Conservation (phyloP, 305 asterid genomes). For the Euphrasia arctica region DNA sequence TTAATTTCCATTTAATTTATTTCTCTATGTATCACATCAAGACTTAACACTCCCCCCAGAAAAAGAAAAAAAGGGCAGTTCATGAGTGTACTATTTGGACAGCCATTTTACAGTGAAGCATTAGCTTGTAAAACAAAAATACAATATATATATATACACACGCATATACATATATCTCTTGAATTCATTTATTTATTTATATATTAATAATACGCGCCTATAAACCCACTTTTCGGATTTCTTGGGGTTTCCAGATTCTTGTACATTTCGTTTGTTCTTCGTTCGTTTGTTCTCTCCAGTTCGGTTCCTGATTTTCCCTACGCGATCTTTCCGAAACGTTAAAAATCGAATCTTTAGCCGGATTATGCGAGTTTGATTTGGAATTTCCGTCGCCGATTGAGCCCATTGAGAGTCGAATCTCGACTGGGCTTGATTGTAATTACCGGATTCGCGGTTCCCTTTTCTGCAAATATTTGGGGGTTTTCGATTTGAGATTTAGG, state of each 20-base stretch:
- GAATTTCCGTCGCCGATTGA: conserved; percentile 3
- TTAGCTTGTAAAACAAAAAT: conserved; percentile 41
- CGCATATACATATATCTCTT: neutral
- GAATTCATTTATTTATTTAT: neutral
- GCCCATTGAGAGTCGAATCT: conserved; percentile 27
- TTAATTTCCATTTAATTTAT: conserved; percentile 11
- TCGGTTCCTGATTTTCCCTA: conserved; percentile 32
- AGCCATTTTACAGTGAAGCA: conserved; percentile 48
- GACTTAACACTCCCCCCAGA: neutral
- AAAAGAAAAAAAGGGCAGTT: conserved; percentile 16
- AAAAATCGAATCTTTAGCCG: conserved; percentile 30
- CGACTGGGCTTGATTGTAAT: conserved; percentile 21
- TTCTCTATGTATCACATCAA: conserved; percentile 23
- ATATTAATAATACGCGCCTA: neutral
- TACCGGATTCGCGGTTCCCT: conserved; percentile 6
- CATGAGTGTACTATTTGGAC: conserved; percentile 40
- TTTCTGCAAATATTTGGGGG: conserved; percentile 15
- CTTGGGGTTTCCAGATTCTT: conserved; percentile 29
- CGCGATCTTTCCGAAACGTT: conserved; percentile 34
- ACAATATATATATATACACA: neutral
- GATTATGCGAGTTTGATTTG: conserved; percentile 17
- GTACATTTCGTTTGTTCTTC: conserved; percentile 16
- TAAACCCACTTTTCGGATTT: conserved; percentile 25
- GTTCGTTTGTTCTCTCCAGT: conserved; percentile 24
- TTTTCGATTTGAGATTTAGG: conserved; percentile 32